Evolutionary conservation across 305 asterid species (phyloP), one percentile per base, ranked within the genome.

Genomic region (Fraxinus platypoda): DNA sequence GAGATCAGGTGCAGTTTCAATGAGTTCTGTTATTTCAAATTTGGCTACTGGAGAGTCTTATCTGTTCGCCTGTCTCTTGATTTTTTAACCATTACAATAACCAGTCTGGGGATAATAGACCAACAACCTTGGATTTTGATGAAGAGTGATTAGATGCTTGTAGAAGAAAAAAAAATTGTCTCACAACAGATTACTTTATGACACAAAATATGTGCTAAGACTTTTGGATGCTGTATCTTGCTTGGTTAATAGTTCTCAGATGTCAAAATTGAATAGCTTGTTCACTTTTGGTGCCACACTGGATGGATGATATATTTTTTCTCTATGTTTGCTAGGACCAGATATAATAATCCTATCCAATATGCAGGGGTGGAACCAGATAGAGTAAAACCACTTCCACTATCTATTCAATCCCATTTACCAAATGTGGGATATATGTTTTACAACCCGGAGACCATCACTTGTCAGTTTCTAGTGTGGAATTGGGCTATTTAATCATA

Each of bases 1-100:
- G 99, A 90, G 99, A 97, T 91, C 99, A 97, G 99, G 99, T 96
- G 80, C 83, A 77, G 78, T 78, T 78, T 74, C 59, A 78, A 34
- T 84, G 35, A 71, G 62, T 25, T 43, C 28, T 73, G n/a, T 83
- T 46, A 64, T 81, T 76, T 68, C 85, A 72, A 37, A 26, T 68
- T 64, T 72, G 54, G 31, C 62, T 52, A 28, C 21, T 59, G 21
- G 12, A 30, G 3, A 70, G 41, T 33, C 76, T 72, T 34, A 34
- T 33, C 46, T 15, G 46, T 15, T 72, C 6, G 7, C 76, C 37
- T 72, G 46, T 72, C 46, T 34, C 28, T 34, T 72, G 46, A n/a
- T 7, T 72, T 6, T 33, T 33, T 72, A 34, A 13, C 26, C 3
- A 4, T 33, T 21, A n/a, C 11, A n/a, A 33, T 72, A 34, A 72